Evolutionary conservation across 75 land plant species (phyloP), one percentile per base, ranked within the genome.

Genomic region (Selaginella moellendorffii): DNA sequence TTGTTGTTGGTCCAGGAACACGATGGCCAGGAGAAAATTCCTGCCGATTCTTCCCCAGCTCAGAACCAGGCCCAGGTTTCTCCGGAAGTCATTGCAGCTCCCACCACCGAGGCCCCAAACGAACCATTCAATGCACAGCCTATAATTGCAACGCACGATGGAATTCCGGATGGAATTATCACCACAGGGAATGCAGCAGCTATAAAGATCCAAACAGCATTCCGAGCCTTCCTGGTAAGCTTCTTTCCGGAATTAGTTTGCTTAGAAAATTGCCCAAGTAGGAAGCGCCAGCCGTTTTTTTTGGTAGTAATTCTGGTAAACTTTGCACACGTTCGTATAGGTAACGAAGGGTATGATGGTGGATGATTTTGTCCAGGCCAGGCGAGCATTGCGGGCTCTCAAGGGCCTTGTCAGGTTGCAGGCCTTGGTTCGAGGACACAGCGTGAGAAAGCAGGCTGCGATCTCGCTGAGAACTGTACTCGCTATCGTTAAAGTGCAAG

Each of bases 371-470:
- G 46, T 36, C 46, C 67, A 90, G 97, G 97, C 92, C 17, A 78
- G 92, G 66, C 93, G 84, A 63, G 92, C 92, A 18, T 66, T 90
- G 54, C 63, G 74, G 22, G 97, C 97, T 2, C 60, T 90, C 19
- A 84, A 80, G 71, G 97, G 85, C 52, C 23, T 90, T 30, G 92
- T 87, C 52, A 82, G 70, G 53, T 71, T 87, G 52, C 97, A 90
- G 71, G 92, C 97, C 12, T 66, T 90, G 54, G 80, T 82, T 53
- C 82, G 92, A 24, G 97, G 97, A 2, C 79, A 72, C 54, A 72
- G 73, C 26, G 83, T 79, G 24, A 80, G 97, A 27, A 80, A 81
- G 0, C 81, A 74, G 69, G 72, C 79, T 27, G 42, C 30, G 1
- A 61, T 69, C 22, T 67, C 74, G 0, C 63, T 84, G 17, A 76